phyloP scores from a whole-genome alignment of 768 basidiomycete species.

The Lactarius pseudohatsudake region DNA sequence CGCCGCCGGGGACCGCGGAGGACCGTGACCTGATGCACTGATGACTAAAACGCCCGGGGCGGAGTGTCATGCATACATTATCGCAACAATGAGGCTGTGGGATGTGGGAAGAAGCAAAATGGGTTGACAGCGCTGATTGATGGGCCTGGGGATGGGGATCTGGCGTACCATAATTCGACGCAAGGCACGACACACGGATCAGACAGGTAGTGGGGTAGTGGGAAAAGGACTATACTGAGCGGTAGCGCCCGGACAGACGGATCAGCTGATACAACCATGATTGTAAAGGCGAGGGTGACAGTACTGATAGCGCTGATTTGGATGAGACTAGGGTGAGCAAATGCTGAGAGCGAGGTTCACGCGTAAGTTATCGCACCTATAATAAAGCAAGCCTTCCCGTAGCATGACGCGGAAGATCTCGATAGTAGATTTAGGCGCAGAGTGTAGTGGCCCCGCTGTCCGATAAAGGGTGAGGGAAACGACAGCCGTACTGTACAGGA shows the following conservation, averaged over 20 bases:
- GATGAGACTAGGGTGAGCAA: background rate
- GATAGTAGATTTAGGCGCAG: background rate
- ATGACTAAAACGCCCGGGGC: constrained; percentile 35
- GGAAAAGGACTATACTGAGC: constrained; percentile 34
- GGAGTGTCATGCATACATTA: constrained; percentile 70
- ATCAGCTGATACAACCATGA: constrained; percentile 39
- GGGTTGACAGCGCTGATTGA: no score
- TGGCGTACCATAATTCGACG: constrained; percentile 13
- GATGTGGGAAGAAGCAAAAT: background rate
- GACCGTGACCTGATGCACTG: background rate
- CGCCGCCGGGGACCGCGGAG: no score
- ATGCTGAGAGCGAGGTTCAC: background rate
- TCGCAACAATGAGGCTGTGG: constrained; percentile 45
- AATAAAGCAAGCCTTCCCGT: constrained; percentile 19
- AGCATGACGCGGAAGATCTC: constrained; percentile 20
- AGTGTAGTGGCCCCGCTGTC: constrained; percentile 27
- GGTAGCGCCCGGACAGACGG: constrained; percentile 38
- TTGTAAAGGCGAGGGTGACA: constrained; percentile 40
- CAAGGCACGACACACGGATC: background rate
- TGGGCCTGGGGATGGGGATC: no score
- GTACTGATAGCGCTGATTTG: constrained; percentile 38
- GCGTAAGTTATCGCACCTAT: constrained; percentile 9
- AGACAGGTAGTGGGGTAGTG: background rate
- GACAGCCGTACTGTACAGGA: constrained; percentile 41
- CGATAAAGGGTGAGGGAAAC: constrained; percentile 38